Evolutionary conservation across 1,284 basidiomycete species (phyloP), one percentile per base, ranked within the genome.

Genomic region (Ganoderma lingzhi): DNA sequence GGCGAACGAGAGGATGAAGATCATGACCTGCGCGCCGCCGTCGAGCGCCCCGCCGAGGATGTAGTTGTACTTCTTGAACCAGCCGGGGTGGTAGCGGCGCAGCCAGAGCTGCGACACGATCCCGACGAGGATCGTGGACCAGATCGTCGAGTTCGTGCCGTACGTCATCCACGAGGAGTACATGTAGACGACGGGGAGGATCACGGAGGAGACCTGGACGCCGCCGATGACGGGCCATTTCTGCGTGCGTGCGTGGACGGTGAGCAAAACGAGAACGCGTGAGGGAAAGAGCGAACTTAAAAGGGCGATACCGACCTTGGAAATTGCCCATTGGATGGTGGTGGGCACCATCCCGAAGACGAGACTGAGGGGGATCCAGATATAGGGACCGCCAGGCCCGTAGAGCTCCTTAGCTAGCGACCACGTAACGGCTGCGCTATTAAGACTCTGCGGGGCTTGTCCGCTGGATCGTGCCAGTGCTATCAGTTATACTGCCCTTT

Each of bases 31-130:
- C 8, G 88, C 87, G 17, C 90, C 91, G 45, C 90, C 91, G 74
- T 92, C 91, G 45, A 91, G 79, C 3, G 88, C 90, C 35, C 88
- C 90, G 51, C 88, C 88, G 1, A 92, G 80, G 66, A 93, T 84
- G 75, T 90, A 92, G 79, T 91, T 92, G 80, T 91, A 91, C 77
- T 89, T 87, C 75, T 84, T 79, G 78, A 88, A 90, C 84, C 83
- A 76, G 17, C 80, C 76, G 3, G 89, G 89, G 70, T 89, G 85
- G 67, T 87, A 85, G 59, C 80, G 82, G 64, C 89, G 80, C n/a
- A 90, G 75, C 85, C 86, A 90, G 2, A 87, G 76, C 74, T 91
- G 89, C 3, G 88, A 89, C 19, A 86, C 76, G 48, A 90, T 66
- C 0, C 89, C 90, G 58, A 89, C 83, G 44, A 89, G 77, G 73